Evolutionary conservation across 495 filamentous ascomycete genomes (phyloP), one percentile per base, ranked within the genome.

Genomic region (Daldinia loculata): DNA sequence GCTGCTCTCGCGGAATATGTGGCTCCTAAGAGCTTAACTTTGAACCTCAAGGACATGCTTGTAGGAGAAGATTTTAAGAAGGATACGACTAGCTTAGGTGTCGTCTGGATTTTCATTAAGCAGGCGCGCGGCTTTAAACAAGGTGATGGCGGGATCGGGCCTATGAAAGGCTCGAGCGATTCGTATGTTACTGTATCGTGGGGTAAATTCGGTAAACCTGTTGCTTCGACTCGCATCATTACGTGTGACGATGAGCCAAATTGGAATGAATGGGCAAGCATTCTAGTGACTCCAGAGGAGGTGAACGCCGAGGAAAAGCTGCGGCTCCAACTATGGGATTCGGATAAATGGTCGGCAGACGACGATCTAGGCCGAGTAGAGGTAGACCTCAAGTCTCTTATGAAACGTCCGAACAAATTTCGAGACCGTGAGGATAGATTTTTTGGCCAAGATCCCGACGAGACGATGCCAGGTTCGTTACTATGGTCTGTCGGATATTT

Each of bases 11-110:
- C 88, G 1, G 86, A 90, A 67, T 93, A 92, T 66, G 91, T 92
- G 5, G 91, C 90, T 1, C 90, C 91, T 2, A 91, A 91, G 77
- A 90, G 87, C 38, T 80, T 91, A 52, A 91, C 90, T 0, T 78
- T 93, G 4, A 88, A 92, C 73, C 77, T 93, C 19, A 90, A 91
- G 74, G 89, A 90, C 63, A 91, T 93, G 87, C 79, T 93, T 1
- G 82, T 90, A 1, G 91, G 91, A 24, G 90, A 92, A 55, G 91
- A 92, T 67, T 91, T 89, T 77, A 93, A 92, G 76, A 91, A 91
- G 75, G 89, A 92, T 67, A 90, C 89, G 3, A 74, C 78, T 36
- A 81, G 87, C 12, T 82, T 89, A 19, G 91, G 91, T n/a, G 86
- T 91, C 1, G 59, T 93, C 1, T 79, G 89, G 52, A 83, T 92